Percentiles rank a stretch among this genome's conserved stretches.
phyloP scores from a whole-genome alignment of 1,284 basidiomycete species.

The Ganoderma leucocontextum region DNA sequence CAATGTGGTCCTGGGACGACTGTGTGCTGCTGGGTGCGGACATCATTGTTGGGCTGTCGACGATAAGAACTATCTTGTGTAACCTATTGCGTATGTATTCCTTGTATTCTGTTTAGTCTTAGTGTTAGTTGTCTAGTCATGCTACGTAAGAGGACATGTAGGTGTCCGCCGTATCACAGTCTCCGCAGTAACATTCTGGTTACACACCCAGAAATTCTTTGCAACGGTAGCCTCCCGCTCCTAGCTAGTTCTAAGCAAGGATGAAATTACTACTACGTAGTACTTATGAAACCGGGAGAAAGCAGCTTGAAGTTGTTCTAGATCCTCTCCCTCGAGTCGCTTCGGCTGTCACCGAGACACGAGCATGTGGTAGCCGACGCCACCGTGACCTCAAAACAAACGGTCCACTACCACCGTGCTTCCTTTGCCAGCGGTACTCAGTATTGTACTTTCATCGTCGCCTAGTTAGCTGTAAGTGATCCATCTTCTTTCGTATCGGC shows the following conservation, averaged over 20 bases:
- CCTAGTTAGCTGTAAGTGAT: background rate
- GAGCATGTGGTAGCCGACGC: background rate
- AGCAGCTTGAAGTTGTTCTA: too few relatives aligned
- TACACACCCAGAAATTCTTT: too few relatives aligned
- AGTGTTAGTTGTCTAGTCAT: background rate
- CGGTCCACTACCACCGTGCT: too few relatives aligned
- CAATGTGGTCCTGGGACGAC: slow-evolving; percentile 32
- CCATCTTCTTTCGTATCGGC: background rate
- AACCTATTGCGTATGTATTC: slow-evolving; percentile 4
- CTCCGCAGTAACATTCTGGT: too few relatives aligned
- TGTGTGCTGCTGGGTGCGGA: slow-evolving; percentile 45
- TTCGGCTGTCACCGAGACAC: background rate
- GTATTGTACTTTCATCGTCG: background rate
- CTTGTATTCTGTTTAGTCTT: background rate
- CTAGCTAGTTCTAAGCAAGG: too few relatives aligned
- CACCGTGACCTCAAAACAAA: background rate
- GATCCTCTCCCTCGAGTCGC: too few relatives aligned
- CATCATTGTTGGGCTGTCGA: slow-evolving; percentile 39
- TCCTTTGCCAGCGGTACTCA: background rate
- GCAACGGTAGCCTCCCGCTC: too few relatives aligned
- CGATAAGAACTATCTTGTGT: slow-evolving; percentile 13
- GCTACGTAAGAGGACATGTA: too few relatives aligned
- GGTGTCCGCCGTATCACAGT: too few relatives aligned
- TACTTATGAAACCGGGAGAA: too few relatives aligned
- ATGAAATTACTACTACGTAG: too few relatives aligned